phyloP scores from a whole-genome alignment of 2,329 filamentous ascomycete species.

The Diaporthe nobilis region DNA sequence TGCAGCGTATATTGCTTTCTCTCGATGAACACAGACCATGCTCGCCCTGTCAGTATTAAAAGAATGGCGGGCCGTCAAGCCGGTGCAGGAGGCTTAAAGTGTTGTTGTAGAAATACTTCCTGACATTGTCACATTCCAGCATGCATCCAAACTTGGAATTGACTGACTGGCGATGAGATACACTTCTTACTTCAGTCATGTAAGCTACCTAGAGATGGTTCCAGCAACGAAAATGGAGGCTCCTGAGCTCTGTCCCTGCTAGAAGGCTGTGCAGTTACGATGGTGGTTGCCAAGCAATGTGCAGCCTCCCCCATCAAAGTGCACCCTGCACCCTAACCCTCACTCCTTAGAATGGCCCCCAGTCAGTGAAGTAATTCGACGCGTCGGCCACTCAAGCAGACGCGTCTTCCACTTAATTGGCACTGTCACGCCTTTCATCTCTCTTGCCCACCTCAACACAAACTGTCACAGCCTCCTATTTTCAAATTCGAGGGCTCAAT shows the following conservation, averaged over 20 bases:
- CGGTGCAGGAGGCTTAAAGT: not conserved
- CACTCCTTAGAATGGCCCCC: too few species aligned
- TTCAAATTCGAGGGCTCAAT: not conserved
- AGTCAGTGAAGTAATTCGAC: not conserved
- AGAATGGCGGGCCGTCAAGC: constrained; percentile 6
- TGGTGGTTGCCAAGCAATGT: not conserved
- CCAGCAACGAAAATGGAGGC: not conserved
- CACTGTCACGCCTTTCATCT: not conserved
- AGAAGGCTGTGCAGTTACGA: not conserved
- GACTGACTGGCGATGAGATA: not conserved
- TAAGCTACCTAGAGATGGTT: not conserved
- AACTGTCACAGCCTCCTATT: not conserved
- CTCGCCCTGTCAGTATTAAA: constrained; percentile 16
- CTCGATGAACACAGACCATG: not conserved
- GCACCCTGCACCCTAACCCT: not conserved
- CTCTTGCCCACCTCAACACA: not conserved
- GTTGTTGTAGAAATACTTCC: not conserved
- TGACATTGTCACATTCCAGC: not conserved
- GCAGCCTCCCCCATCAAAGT: not conserved
- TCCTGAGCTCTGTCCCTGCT: not conserved
- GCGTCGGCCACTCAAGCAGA: constrained; percentile 4
- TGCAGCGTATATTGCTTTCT: constrained; percentile 13
- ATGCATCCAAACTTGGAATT: not conserved
- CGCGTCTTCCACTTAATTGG: constrained; percentile 32
- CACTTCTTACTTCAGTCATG: not conserved